Evolutionary conservation across 164 flowering plant species (phyloP), one percentile per base, ranked within the genome.

Genomic region (Annona squamosa): DNA sequence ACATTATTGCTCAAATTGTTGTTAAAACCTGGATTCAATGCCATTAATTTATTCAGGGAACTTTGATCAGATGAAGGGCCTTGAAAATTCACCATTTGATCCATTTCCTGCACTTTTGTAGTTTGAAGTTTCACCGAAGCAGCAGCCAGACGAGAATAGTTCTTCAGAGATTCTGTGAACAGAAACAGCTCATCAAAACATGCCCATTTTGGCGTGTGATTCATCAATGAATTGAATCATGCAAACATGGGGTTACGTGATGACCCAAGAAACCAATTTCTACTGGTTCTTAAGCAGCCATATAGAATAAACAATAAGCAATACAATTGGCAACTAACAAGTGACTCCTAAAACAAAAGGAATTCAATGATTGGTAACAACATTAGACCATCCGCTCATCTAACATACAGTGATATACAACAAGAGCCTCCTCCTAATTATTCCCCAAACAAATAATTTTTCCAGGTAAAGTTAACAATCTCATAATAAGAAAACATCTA

Each of bases 111-210:
- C 89, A 88, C 83, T 77, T 87, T 89, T 74, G 85, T 93, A 83
- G 87, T 85, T 81, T 87, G 69, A 41, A 84, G 69, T 81, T 89
- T 91, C 65, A 86, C 76, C 18, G 84, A 77, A 65, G 80, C 71
- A 13, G 86, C 73, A 13, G 86, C 73, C 69, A 81, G 92, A 46
- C 91, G 87, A 75, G 97, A 88, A 83, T 86, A 90, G 67, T 56
- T 88, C 81, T 93, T 93, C 87, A 95, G 89, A 70, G 92, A 87
- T 81, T 91, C 99, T 95, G 95, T 83, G 85, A 76, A 64, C 2
- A 0, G 46, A 46, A 67, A 64, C 67, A 64, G 4, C 5, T 5
- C 67, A 64, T 64, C 26, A 67, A 44, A 43, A 67, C 47, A 67
- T 67, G n/a, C 13, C 47, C 9, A 52, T 9, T 52, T 52, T 5